Conservation (phyloP, 768 basidiomycete genomes). For the Amanita jacksonii region DNA sequence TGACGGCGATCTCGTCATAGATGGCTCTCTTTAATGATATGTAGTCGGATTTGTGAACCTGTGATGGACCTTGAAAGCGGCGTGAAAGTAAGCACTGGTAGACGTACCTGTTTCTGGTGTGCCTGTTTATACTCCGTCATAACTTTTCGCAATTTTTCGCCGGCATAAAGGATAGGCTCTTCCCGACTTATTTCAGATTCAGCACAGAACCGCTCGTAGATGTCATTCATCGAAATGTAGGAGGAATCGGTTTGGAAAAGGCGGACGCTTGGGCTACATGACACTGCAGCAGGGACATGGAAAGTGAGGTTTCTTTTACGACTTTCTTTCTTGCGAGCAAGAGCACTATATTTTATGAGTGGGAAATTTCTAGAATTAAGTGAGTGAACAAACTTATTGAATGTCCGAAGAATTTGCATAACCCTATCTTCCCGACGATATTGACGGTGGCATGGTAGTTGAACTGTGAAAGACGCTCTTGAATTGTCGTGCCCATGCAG, state of each 20-base stretch:
- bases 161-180: conserved; percentile 78
- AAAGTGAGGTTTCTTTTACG: conserved; percentile 87
- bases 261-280: conserved; percentile 74
- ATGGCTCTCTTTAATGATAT: conserved; percentile 72
- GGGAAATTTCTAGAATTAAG: conserved; percentile 2
- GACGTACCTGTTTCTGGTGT: conserved; percentile 33
- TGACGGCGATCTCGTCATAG: conserved; percentile 77
- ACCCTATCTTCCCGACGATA: conserved; percentile 89
- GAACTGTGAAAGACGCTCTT: conserved; percentile 83
- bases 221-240: conserved; percentile 84
- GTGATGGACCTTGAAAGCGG: conserved; percentile 8
- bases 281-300: conserved; percentile 83
- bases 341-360: conserved; percentile 40
- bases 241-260: conserved; percentile 89
- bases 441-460: conserved; percentile 77
- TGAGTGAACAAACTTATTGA: conserved; percentile 61
- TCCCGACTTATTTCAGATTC: conserved; percentile 69
- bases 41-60: conserved; percentile 60
- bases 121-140: conserved; percentile 48
- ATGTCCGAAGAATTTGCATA: conserved; percentile 86
- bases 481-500: conserved; percentile 88
- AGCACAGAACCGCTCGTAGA: conserved; percentile 86
- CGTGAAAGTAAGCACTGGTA: conserved; percentile 2
- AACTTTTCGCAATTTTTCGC: conserved; percentile 73
- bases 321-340: conserved; percentile 83